A percentile compares a stretch with the other conserved stretches of the same genome.
phyloP scores from a whole-genome alignment of 306 rosid species.

The Alnus rubra region DNA sequence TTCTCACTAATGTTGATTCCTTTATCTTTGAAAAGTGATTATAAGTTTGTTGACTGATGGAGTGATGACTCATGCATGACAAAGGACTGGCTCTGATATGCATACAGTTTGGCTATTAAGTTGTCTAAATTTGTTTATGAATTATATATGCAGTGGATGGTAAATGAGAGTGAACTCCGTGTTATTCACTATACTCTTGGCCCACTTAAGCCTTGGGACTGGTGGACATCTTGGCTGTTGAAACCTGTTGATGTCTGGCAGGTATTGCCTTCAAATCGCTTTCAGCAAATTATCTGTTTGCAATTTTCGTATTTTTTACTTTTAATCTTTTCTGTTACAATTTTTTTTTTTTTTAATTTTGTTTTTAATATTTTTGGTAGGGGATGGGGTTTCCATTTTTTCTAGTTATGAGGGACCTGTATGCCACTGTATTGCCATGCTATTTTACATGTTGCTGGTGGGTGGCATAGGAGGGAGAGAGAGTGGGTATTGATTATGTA shows the following conservation, averaged over 20 bases:
- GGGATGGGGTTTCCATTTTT: not conserved
- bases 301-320: not conserved
- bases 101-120: not conserved
- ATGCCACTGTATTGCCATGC: not conserved
- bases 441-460: conserved; percentile 2
- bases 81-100: not conserved
- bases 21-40: not conserved
- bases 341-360: not conserved
- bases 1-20: no score
- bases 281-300: not conserved
- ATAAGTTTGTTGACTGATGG: not conserved
- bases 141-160: conserved; percentile 85
- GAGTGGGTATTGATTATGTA: not conserved
- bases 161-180: conserved; percentile 79
- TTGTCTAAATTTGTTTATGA: conserved; percentile 19
- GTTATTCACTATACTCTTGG: conserved; percentile 98
- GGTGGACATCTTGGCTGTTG: conserved; percentile 99
- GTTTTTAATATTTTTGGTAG: not conserved
- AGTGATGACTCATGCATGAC: not conserved
- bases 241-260: conserved; percentile 99
- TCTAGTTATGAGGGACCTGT: not conserved
- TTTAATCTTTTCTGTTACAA: not conserved
- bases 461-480: conserved; percentile 1
- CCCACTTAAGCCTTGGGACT: conserved; percentile 99
- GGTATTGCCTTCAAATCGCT: conserved; percentile 43